Base-by-base conservation (phyloP, 2,329 filamentous ascomycete species). In the Domatiomyces catenatus region DNA sequence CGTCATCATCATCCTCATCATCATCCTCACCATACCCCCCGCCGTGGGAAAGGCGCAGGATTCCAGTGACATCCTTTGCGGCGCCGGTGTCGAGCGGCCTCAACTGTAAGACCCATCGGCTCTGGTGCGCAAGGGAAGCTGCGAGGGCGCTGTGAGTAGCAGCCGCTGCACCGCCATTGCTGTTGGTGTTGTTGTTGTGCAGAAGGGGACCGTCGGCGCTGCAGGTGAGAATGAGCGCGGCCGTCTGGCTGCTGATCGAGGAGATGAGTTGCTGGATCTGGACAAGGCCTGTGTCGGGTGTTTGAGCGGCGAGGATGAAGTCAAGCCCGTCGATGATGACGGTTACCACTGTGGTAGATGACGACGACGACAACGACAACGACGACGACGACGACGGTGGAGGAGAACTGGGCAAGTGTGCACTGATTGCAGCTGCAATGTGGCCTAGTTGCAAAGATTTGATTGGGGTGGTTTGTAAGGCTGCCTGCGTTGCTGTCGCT, bases 61-160 rank as follows among this genome's bases (percentile, higher is more conserved):
- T 87, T 2, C 90, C 90, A 67, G 86, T 94, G 28, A 96, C 86
- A 67, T 95, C 90, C 63, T 77, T 82, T 55, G 90, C 89, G n/a
- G 81, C 81, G 0, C 90, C 90, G 0, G 88, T 94, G 62, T 94
- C 88, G 54, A 96, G 66, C 61, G 82, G 75, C 48, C 89, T 74
- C 52, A 92, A 69, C 54, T 84, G 79, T 59, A 94, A 67, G 2
- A 90, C 75, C 55, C 76, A 71, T n/a, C 77, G 69, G 7, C 88
- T 86, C 59, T 79, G 75, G 63, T 95, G 87, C n/a, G 83, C 84
- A 55, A 83, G 67, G 5, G 76, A 77, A 36, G 88, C 71, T 18
- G 84, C 68, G 52, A 94, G 77, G n/a, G 80, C 75, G 1, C 84
- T 78, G 59, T 86, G 80, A 52, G 86, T 43, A 93, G 65, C 1